Conservation (phyloP, 108 stramenopile genomes). For the Stephanodiscus triporus region DNA sequence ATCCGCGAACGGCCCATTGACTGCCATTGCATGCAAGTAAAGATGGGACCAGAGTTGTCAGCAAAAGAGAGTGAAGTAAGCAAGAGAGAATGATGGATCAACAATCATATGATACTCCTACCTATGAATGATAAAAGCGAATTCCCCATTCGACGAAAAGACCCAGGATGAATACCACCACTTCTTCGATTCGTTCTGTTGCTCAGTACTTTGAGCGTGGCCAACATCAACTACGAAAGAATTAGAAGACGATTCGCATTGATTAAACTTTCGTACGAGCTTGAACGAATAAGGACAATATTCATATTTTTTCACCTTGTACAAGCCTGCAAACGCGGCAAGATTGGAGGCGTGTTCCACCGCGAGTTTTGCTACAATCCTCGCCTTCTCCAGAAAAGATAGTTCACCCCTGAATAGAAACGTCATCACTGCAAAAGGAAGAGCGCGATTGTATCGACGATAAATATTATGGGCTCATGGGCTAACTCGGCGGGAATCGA, state of each 20-base stretch:
- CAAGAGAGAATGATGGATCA: not conserved
- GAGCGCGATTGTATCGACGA: not conserved
- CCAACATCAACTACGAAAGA: slow-evolving; percentile 39
- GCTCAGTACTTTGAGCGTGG: slow-evolving; percentile 56
- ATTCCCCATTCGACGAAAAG: slow-evolving; percentile 9
- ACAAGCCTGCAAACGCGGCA: slow-evolving; percentile 81
- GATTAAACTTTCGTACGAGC: not conserved
- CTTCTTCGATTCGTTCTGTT: slow-evolving; percentile 17
- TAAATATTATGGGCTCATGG: too few relatives aligned
- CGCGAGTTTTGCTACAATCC: slow-evolving; percentile 55
- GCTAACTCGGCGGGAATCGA: too few relatives aligned
- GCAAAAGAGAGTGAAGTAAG: not conserved
- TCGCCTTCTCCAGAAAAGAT: slow-evolving; percentile 58
- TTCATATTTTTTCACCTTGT: slow-evolving; percentile 60
- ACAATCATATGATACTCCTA: not conserved
- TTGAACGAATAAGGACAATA: not conserved
- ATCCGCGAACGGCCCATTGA: slow-evolving; percentile 59
- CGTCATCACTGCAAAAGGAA: slow-evolving; percentile 63
- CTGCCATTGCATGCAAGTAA: slow-evolving; percentile 12
- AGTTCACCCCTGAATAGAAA: slow-evolving; percentile 69
- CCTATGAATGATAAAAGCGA: slow-evolving; percentile 12
- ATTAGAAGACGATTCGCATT: not conserved
- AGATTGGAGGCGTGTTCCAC: slow-evolving; percentile 73
- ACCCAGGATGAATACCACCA: slow-evolving; percentile 2
- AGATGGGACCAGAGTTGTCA: not conserved